phyloP scores from a whole-genome alignment of 257 asterid species.

The Forsythia suspensa region DNA sequence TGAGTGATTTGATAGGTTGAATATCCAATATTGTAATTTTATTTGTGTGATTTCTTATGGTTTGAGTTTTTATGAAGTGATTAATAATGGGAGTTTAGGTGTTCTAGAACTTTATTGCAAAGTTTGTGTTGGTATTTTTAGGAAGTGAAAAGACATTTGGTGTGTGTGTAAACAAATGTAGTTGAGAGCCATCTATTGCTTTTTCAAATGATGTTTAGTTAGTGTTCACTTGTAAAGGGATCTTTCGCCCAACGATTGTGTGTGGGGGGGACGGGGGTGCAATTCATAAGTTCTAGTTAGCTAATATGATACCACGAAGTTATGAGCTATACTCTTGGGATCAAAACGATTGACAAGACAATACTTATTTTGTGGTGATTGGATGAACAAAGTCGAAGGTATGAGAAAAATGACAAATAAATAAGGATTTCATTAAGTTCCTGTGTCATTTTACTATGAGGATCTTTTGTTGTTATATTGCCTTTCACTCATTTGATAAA shows the following conservation, averaged over 20 bases:
- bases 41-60: neutral
- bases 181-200: neutral
- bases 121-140: neutral
- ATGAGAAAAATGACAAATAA: neutral
- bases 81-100: neutral
- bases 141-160: neutral
- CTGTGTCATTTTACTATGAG: neutral
- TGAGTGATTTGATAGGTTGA: neutral
- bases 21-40: neutral
- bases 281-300: neutral
- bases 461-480: neutral
- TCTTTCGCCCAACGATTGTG: neutral
- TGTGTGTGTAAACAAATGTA: neutral
- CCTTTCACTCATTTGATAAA: neutral
- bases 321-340: neutral
- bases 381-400: conserved; percentile 3
- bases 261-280: neutral
- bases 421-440: neutral
- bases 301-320: neutral
- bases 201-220: neutral
- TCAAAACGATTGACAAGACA: neutral
- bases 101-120: neutral
- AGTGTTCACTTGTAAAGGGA: neutral
- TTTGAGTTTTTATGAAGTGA: neutral
- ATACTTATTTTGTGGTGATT: neutral